Conservation (phyloP, 179 eudicot genomes). For the Vitellaria paradoxa region DNA sequence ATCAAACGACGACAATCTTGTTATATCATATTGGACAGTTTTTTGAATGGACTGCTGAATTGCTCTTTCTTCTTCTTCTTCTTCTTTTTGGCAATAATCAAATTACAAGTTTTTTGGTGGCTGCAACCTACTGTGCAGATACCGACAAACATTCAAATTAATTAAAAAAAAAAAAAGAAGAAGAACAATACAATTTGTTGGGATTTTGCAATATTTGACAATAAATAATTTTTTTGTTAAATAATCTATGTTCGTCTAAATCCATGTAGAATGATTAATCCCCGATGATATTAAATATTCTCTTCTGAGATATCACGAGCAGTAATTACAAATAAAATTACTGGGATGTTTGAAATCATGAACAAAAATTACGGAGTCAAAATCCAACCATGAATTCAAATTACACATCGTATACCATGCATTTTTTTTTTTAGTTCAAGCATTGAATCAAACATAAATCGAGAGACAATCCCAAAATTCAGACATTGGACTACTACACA, state of each 20-base stretch:
- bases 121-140: background rate
- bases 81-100: too few relatives aligned
- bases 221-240: background rate
- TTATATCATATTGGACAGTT: too few relatives aligned
- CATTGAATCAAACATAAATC: background rate
- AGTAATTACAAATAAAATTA: background rate
- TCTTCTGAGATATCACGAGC: background rate
- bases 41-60: too few relatives aligned
- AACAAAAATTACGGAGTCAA: background rate
- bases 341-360: background rate
- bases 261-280: background rate
- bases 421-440: background rate
- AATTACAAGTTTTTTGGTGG: background rate
- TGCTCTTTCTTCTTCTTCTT: too few relatives aligned
- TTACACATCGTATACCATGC: background rate
- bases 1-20: background rate
- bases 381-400: background rate
- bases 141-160: background rate
- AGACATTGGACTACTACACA: too few relatives aligned
- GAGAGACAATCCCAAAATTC: background rate
- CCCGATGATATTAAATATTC: background rate
- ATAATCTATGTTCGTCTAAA: background rate
- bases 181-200: background rate
- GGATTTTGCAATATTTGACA: background rate
- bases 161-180: background rate